Evolutionary conservation across 129 eudicot species (phyloP).

Genomic region (Solidago caesia): DNA sequence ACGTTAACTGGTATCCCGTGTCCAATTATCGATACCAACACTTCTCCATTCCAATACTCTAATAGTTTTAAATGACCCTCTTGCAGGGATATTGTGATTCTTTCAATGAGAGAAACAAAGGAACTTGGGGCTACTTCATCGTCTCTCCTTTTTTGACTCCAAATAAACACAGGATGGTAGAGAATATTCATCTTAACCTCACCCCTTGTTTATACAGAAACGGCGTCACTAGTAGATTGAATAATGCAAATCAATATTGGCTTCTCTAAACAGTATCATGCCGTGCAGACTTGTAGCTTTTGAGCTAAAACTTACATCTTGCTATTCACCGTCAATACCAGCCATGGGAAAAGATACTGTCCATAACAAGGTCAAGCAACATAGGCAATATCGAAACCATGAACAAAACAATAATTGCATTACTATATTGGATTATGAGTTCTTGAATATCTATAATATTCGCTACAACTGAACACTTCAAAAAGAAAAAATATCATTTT

Average conservation of each 20-base stretch:
- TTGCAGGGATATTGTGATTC: not conserved
- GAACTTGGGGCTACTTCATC: not conserved
- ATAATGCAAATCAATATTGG: too few species aligned
- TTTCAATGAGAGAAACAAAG: not conserved
- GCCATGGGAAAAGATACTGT: not conserved
- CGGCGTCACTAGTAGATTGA: too few species aligned
- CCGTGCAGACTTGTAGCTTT: too few species aligned
- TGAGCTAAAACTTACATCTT: too few species aligned
- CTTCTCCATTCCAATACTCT: not conserved
- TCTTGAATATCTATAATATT: constrained; percentile 14
- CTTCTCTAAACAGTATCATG: too few species aligned
- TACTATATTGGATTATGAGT: constrained; percentile 8
- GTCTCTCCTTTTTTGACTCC: too few species aligned
- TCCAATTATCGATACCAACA: too few species aligned
- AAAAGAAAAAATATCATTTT: not conserved
- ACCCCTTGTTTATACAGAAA: too few species aligned
- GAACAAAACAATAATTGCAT: constrained; percentile 1
- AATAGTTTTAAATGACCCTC: too few species aligned
- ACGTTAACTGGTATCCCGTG: too few species aligned
- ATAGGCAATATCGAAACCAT: constrained; percentile 8
- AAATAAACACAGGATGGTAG: too few species aligned
- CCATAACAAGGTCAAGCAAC: constrained; percentile 4
- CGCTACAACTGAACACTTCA: not conserved
- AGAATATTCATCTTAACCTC: too few species aligned
- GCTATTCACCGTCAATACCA: not conserved